A percentile compares a stretch with the other conserved stretches of the same genome.
Evolutionary conservation across 108 stramenopile species (phyloP).

Genomic region (Nannochloropsis gaditana): DNA sequence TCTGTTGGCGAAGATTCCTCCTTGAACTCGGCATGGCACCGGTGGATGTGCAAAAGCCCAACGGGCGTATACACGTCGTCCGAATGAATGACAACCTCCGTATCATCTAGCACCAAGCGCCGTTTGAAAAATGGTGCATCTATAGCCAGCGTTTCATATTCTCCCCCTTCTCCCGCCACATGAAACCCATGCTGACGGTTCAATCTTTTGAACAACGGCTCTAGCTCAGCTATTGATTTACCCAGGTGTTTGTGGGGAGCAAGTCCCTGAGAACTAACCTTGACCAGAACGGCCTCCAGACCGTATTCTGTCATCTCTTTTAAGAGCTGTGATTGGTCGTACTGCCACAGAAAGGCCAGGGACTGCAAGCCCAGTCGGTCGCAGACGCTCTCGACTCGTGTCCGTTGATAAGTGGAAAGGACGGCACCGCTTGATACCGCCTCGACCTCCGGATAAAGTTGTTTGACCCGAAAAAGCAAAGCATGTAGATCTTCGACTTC

Average conservation of each 20-base stretch:
- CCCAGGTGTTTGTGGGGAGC: constrained; percentile 56
- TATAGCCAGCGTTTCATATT: constrained; percentile 91
- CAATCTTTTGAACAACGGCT: constrained; percentile 48
- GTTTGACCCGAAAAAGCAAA: constrained; percentile 62
- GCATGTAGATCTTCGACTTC: constrained; percentile 90
- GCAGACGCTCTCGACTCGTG: constrained; percentile 90
- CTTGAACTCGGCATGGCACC: constrained; percentile 71
- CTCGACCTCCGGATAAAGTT: constrained; percentile 59
- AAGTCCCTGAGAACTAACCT: constrained; percentile 56
- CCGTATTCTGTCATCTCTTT: constrained; percentile 48
- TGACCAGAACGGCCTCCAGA: constrained; percentile 52
- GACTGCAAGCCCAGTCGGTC: constrained; percentile 71
- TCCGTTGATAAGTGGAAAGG: constrained; percentile 90
- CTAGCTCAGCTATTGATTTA: constrained; percentile 26
- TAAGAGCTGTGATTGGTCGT: constrained; percentile 46
- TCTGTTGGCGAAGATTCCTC: constrained; percentile 11
- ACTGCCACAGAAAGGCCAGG: constrained; percentile 77
- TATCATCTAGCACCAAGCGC: constrained; percentile 71
- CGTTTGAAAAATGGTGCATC: constrained; percentile 72
- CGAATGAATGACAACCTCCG: constrained; percentile 51
- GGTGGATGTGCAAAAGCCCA: constrained; percentile 64
- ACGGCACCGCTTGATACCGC: constrained; percentile 94
- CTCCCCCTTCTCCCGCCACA: constrained; percentile 94
- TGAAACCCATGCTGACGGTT: constrained; percentile 80
- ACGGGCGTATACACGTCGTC: constrained; percentile 70